These are phyloP conservation scores for Alloteropsis angusta DNA, from an alignment of 202 grass and related monocot species.

Conservation along the genomic window DNA sequence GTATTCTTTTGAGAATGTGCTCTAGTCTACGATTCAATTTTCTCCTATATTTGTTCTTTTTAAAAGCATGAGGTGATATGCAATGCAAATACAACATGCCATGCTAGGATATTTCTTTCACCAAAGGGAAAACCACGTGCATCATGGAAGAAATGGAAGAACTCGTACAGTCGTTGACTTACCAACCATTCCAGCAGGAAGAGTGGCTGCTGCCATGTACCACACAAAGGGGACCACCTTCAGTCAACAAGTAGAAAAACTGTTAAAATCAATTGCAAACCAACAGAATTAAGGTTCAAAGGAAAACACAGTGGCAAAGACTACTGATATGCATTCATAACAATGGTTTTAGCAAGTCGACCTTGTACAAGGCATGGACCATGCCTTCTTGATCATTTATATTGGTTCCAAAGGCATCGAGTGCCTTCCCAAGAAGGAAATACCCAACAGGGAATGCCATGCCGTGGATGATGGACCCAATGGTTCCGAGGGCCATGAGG, in stretches of 20 bases:
- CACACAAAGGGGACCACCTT: conserved; percentile 68
- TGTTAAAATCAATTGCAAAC: neutral
- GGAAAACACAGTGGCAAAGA: neutral
- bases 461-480: conserved; percentile 46
- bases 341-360: neutral
- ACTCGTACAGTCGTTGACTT: conserved; percentile 6
- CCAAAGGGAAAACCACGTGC: neutral
- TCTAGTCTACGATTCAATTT: neutral
- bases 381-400: conserved; percentile 33
- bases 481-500: conserved; percentile 44
- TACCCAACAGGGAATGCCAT: conserved; percentile 54
- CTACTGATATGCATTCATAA: neutral
- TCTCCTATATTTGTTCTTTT: neutral
- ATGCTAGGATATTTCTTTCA: neutral
- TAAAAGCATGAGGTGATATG: neutral
- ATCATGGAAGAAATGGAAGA: conserved; percentile 4
- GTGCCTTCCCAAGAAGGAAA: conserved; percentile 52
- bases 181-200: conserved; percentile 68
- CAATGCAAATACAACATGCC: conserved; percentile 3
- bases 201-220: conserved; percentile 66
- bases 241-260: conserved; percentile 15
- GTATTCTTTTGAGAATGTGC: neutral
- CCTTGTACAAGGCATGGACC: conserved; percentile 45
- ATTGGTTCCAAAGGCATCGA: conserved; percentile 60
- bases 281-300: conserved; percentile 8